Percentiles rank a stretch among this genome's conserved stretches.
Evolutionary conservation across 768 basidiomycete genomes (phyloP).

Genomic region (Suillus decipiens): DNA sequence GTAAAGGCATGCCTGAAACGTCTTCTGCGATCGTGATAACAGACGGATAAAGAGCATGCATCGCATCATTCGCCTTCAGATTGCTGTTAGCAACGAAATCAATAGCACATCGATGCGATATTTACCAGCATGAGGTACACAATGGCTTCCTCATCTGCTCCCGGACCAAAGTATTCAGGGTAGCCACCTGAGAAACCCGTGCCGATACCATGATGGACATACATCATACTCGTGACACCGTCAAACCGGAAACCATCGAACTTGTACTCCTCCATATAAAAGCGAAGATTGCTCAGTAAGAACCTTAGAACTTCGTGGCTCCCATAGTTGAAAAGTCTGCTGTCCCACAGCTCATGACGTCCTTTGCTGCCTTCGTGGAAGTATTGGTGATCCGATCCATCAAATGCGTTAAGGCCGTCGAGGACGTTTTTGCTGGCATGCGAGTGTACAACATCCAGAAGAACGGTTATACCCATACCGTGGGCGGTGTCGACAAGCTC

Average conservation of each 20-base stretch:
- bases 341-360: constrained; percentile 96
- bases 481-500: constrained; percentile 96
- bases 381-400: constrained; percentile 96
- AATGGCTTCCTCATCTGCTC: constrained; percentile 85
- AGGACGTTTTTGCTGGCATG: constrained; percentile 98
- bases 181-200: constrained; percentile 98
- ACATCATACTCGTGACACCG: constrained; percentile 99
- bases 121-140: constrained; percentile 96
- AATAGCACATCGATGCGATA: constrained; percentile 12
- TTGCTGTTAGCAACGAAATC: constrained; percentile 10
- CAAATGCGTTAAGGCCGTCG: constrained; percentile 94
- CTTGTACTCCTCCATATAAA: constrained; percentile 91
- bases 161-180: constrained; percentile 93
- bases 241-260: constrained; percentile 99
- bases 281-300: constrained; percentile 91
- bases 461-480: constrained; percentile 86
- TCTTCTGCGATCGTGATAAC: constrained; percentile 96
- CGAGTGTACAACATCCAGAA: constrained; percentile 96
- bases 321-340: constrained; percentile 95
- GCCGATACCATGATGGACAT: constrained; percentile 95
- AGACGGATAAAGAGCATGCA: constrained; percentile 79
- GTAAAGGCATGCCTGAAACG: constrained; percentile 98
- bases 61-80: constrained; percentile 85
- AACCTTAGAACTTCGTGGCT: constrained; percentile 94
- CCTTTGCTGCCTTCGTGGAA: constrained; percentile 95